Conservation (phyloP, 106 monocot genomes). For the Triglochin maritima region DNA sequence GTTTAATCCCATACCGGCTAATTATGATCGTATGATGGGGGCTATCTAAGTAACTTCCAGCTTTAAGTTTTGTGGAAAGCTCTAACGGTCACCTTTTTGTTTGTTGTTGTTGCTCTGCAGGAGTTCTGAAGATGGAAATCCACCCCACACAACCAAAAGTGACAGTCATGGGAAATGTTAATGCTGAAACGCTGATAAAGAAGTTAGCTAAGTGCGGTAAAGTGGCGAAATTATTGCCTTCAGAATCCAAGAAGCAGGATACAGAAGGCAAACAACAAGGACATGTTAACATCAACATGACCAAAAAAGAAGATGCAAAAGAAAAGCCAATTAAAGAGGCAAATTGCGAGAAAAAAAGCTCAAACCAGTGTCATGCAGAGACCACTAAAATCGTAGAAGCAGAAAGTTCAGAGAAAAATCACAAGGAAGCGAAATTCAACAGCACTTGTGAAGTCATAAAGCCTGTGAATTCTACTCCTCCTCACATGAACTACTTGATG, state of each 20-base stretch:
- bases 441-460: background rate
- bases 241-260: constrained; percentile 6
- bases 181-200: constrained; percentile 37
- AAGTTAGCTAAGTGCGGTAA: constrained; percentile 56
- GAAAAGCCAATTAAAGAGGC: constrained; percentile 6
- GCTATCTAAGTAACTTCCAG: background rate
- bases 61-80: background rate
- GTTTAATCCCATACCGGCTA: background rate
- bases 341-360: background rate
- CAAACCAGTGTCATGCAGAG: background rate
- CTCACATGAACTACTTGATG: constrained; percentile 19
- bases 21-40: background rate
- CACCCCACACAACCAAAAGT: constrained; percentile 64
- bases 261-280: constrained; percentile 4
- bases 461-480: constrained; percentile 8
- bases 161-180: constrained; percentile 54
- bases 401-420: background rate
- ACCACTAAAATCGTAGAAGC: background rate
- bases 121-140: constrained; percentile 72
- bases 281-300: background rate
- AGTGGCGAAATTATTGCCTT: constrained; percentile 31
- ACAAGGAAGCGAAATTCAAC: background rate
- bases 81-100: no score
- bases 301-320: background rate
- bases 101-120: constrained; percentile 24